A percentile compares a stretch with the other conserved stretches of the same genome.
These are phyloP conservation scores for Sugiyamaella castrensis DNA, from an alignment of 1,139 yeast genomes.

Conservation along the genomic window DNA sequence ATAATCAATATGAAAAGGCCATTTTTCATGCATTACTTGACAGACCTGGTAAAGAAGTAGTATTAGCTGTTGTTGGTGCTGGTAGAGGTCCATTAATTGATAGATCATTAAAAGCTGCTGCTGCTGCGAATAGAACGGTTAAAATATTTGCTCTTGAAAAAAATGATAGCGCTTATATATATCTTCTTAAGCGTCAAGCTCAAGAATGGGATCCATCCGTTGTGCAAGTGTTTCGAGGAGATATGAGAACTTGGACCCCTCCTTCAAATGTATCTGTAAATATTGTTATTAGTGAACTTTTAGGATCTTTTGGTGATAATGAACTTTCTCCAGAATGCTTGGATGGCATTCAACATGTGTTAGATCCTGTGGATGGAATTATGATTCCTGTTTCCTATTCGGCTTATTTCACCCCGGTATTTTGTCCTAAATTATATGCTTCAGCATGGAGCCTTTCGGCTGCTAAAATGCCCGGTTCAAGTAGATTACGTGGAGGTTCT, in stretches of 20 bases:
- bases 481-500: constrained; percentile 5
- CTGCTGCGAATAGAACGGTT: constrained; percentile 35
- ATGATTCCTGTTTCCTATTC: constrained; percentile 67
- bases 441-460: constrained; percentile 28
- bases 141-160: constrained; percentile 64
- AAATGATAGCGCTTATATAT: constrained; percentile 58
- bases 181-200: constrained; percentile 30
- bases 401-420: constrained; percentile 63
- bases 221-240: constrained; percentile 48
- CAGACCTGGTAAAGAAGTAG: constrained; percentile 24
- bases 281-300: constrained; percentile 70
- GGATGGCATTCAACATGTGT: constrained; percentile 35
- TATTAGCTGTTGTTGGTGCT: constrained; percentile 72
- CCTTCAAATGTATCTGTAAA: constrained; percentile 39
- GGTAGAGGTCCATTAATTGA: constrained; percentile 82
- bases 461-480: constrained; percentile 5
- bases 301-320: constrained; percentile 91
- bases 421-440: constrained; percentile 49
- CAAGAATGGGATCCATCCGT: constrained; percentile 41
- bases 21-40: constrained; percentile 56
- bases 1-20: constrained; percentile 64
- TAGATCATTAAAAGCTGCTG: constrained; percentile 45
- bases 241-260: constrained; percentile 52
- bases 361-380: constrained; percentile 38
- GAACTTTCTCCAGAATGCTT: constrained; percentile 83